Percentiles rank a stretch among this genome's conserved stretches.
Evolutionary conservation across 768 basidiomycete genomes (phyloP).

Genomic region (Serendipita sp.): DNA sequence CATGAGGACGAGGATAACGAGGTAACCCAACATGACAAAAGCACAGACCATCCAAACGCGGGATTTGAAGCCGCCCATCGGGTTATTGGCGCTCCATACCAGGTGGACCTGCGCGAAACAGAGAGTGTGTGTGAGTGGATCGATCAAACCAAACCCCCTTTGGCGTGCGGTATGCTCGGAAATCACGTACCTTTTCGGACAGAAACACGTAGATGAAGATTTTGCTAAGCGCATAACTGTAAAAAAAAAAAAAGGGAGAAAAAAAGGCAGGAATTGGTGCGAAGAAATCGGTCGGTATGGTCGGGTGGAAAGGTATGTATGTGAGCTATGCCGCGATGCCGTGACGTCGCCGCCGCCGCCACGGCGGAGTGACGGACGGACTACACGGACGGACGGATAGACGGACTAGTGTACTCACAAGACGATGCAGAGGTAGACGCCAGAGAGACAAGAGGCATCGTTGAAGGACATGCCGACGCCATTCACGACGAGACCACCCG

Average conservation of each 20-base stretch:
- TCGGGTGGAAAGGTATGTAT: too few species aligned
- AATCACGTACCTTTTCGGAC: slow-evolving; percentile 10
- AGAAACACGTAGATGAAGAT: slow-evolving; percentile 11
- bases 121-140: too few species aligned
- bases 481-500: slow-evolving; percentile 6
- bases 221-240: slow-evolving; percentile 8
- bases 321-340: too few species aligned
- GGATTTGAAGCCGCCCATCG: not conserved
- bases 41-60: slow-evolving; percentile 5
- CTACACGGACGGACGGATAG: too few species aligned
- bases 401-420: not conserved
- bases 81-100: slow-evolving; percentile 5
- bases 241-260: too few species aligned
- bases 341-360: too few species aligned
- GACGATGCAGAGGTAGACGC: slow-evolving; percentile 10
- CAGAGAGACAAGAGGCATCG: slow-evolving; percentile 2
- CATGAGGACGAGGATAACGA: slow-evolving; percentile 4
- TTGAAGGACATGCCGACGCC: slow-evolving; percentile 9
- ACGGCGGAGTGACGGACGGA: too few species aligned
- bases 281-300: too few species aligned
- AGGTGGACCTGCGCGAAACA: not conserved
- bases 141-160: too few species aligned
- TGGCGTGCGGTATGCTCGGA: too few species aligned
- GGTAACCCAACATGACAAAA: not conserved
- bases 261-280: too few species aligned